Evolutionary conservation across 331 rosid species (phyloP), one percentile per base, ranked within the genome.

Genomic region (Malus hybrid): DNA sequence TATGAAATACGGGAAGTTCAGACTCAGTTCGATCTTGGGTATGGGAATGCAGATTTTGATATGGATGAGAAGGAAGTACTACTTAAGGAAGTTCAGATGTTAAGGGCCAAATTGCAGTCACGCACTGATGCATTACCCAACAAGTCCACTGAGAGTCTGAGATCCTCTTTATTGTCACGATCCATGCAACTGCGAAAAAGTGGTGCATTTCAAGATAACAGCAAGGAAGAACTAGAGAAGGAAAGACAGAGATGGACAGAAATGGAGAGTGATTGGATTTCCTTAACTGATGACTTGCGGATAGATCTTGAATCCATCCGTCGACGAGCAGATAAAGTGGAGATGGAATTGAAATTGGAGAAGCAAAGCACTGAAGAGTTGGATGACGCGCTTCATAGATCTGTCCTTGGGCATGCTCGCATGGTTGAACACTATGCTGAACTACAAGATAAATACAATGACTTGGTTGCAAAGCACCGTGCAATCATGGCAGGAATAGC

Each of bases 241-340:
- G 99, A 95, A 84, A 85, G 97, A 76, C 70, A 92, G 74, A 84
- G 92, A 79, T 95, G 99, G 99, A 95, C 93, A 22, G 99, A 95
- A 85, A 90, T 89, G 97, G 99, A 95, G 85, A 90, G 99, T 33
- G 97, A 95, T 67, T 92, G 99, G 99, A 92, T 95, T 77, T 92
- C 93, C 64, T 84, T 95, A 63, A 95, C 99, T 7, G 99, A 95
- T 75, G 99, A 95, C 75, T 85, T 95, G 66, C 84, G 97, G 77
- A 86, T 95, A 74, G 97, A 95, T 70, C 86, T 95, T 42, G 96
- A 89, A 68, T 78, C 92, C 50, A 84, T 66, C 74, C 93, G 99
- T 3, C 81, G 75, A 44, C 85, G 85, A 9, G 93, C 91, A 28
- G 97, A 95, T 80, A 92, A 86, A 76, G 86, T 82, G 67, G 97